Percentiles rank a stretch among this genome's conserved stretches.
These are phyloP conservation scores for Posidonia australis DNA, from an alignment of 106 monocot genomes.

Conservation along the genomic window DNA sequence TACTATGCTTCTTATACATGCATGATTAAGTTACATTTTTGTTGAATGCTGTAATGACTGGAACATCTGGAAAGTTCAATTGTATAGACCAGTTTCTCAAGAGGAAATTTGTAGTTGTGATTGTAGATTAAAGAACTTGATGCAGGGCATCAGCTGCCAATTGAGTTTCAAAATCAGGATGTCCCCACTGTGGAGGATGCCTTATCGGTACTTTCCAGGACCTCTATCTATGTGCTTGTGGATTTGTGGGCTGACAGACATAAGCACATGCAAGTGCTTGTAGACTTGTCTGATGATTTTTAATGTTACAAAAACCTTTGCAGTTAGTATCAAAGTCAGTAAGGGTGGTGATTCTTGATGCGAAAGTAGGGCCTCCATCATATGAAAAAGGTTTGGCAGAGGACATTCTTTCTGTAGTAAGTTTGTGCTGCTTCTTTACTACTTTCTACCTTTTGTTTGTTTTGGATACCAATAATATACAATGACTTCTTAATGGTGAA, in stretches of 20 bases:
- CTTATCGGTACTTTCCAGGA: constrained; percentile 27
- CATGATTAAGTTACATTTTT: no score
- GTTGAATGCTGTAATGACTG: no score
- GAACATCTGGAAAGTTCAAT: background rate
- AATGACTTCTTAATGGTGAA: background rate
- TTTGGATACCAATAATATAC: background rate
- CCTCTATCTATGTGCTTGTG: background rate
- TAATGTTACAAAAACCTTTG: constrained; percentile 13
- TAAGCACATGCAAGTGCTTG: background rate
- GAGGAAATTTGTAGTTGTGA: constrained; percentile 7
- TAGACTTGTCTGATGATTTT: background rate
- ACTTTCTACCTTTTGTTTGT: background rate
- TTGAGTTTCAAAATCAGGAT: constrained; percentile 17
- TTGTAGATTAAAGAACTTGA: constrained; percentile 48
- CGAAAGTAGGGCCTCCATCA: constrained; percentile 86
- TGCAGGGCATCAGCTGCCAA: constrained; percentile 19
- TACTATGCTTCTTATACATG: no score
- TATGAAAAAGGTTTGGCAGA: constrained; percentile 69
- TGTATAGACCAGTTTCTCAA: background rate
- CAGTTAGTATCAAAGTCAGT: constrained; percentile 75
- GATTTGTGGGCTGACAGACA: background rate
- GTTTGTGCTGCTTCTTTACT: constrained; percentile 10
- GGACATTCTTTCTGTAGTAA: constrained; percentile 69
- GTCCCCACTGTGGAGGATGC: constrained; percentile 47
- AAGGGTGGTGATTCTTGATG: constrained; percentile 82